phyloP scores from a whole-genome alignment of 805 yeast species.

The Wickerhamomyces pijperi region DNA sequence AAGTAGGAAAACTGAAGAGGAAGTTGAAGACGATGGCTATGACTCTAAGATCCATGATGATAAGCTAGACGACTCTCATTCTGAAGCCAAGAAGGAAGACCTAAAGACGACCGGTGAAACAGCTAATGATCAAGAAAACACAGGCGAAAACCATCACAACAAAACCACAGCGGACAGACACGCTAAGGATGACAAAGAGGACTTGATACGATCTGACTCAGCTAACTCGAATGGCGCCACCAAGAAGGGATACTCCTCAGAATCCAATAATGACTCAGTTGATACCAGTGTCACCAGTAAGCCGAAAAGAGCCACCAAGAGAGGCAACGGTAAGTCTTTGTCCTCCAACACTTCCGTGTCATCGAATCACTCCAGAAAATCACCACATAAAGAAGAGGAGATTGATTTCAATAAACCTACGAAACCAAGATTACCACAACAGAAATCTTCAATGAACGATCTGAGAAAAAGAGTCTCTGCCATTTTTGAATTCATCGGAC shows the following conservation, averaged over 20 bases:
- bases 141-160: background rate
- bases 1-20: constrained; percentile 4
- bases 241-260: constrained; percentile 8
- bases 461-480: constrained; percentile 84
- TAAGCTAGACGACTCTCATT: background rate
- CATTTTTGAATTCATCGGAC: constrained; percentile 79
- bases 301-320: constrained; percentile 8
- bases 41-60: constrained; percentile 1
- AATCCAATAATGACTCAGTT: constrained; percentile 12
- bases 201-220: background rate
- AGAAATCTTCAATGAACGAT: constrained; percentile 64
- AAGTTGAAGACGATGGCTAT: constrained; percentile 3
- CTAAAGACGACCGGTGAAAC: too few species aligned
- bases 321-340: constrained; percentile 1
- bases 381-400: constrained; percentile 12
- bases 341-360: constrained; percentile 3
- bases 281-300: constrained; percentile 2
- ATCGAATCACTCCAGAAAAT: constrained; percentile 8
- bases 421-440: constrained; percentile 75
- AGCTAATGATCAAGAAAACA: too few species aligned
- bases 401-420: constrained; percentile 58
- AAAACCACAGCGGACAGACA: constrained; percentile 3
- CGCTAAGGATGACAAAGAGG: constrained; percentile 2
- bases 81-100: background rate
- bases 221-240: background rate